Conservation (phyloP, 176 grass and related monocot species). For the Miscanthus lutarioriparius region DNA sequence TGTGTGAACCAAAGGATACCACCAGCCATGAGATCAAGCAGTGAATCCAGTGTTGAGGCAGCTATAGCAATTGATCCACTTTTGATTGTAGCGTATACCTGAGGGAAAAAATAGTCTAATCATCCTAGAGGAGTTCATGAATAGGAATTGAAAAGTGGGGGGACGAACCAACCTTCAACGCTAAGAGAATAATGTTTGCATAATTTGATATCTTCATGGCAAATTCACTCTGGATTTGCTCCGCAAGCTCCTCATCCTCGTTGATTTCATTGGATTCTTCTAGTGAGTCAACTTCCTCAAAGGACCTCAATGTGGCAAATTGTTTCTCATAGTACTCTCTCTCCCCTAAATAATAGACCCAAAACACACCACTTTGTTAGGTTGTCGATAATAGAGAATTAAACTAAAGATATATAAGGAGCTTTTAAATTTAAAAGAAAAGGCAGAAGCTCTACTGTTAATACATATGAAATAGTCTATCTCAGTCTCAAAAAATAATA, state of each 20-base stretch:
- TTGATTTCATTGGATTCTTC: constrained; percentile 53
- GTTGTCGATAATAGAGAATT: not conserved
- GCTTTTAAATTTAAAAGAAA: not conserved
- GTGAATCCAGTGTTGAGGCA: constrained; percentile 91
- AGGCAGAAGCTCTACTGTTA: too few relatives aligned
- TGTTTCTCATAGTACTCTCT: constrained; percentile 87
- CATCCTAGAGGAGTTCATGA: not conserved
- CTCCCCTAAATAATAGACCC: constrained; percentile 49
- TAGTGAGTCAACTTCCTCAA: constrained; percentile 74
- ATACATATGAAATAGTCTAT: not conserved
- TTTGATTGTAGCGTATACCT: constrained; percentile 89
- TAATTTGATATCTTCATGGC: constrained; percentile 92
- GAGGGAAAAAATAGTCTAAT: constrained; percentile 6
- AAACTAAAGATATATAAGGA: not conserved
- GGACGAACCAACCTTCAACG: constrained; percentile 58
- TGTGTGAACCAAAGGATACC: constrained; percentile 99
- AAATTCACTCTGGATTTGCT: constrained; percentile 87
- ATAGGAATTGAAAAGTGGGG: not conserved
- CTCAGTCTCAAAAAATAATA: not conserved
- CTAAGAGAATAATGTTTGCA: constrained; percentile 83
- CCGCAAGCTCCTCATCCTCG: constrained; percentile 57
- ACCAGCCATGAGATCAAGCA: constrained; percentile 94
- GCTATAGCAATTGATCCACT: constrained; percentile 97
- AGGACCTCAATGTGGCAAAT: constrained; percentile 77
- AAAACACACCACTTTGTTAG: not conserved